Evolutionary conservation across 805 yeast genomes (phyloP), one percentile per base, ranked within the genome.

Genomic region (Jamesozyma jinghongensis): DNA sequence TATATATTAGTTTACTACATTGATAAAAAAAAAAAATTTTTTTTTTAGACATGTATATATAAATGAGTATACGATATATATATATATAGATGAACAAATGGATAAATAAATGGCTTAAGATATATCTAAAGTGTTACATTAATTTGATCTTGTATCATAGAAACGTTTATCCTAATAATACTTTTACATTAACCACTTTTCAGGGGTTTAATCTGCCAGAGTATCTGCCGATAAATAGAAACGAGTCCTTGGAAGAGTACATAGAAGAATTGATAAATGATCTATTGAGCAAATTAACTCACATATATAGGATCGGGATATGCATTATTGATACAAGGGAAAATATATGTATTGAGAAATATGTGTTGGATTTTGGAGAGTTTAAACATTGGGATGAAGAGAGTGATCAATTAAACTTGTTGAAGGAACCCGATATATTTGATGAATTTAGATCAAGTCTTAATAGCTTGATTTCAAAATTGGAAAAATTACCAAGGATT

Each of bases 231-330:
- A 61, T 66, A 29, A 66, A 63, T 37, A 57, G 79, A 44, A 75
- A 74, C 47, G 76, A 76, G 0, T 63, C 50, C 1, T 65, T 72
- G n/a, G 58, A 57, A 18, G 40, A 50, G 4, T 70, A 70, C 43
- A 49, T 70, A 5, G 65, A 60, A 32, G 59, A 57, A 14, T 49
- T 67, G 13, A 50, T 62, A 1, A 36, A 39, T 2, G 61, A 62
- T 40, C 14, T 59, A 5, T 13, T 61, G 6, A 31, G 38, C 8
- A 60, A 58, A 40, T 26, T 60, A 8, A 28, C 40, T 2, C 54
- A 57, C 34, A 36, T 56, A 1, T 49, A 53, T 37, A 45, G 52
- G 13, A 14, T 60, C 13, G 46, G 49, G 17, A 34, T 60, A 3
- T 53, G 59, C 19, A 46, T 60, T 10, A 35, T 53, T 11, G 49